Base-by-base conservation (phyloP, 192 early-diverging fungal genomes). In the Podochytrium sp. region DNA sequence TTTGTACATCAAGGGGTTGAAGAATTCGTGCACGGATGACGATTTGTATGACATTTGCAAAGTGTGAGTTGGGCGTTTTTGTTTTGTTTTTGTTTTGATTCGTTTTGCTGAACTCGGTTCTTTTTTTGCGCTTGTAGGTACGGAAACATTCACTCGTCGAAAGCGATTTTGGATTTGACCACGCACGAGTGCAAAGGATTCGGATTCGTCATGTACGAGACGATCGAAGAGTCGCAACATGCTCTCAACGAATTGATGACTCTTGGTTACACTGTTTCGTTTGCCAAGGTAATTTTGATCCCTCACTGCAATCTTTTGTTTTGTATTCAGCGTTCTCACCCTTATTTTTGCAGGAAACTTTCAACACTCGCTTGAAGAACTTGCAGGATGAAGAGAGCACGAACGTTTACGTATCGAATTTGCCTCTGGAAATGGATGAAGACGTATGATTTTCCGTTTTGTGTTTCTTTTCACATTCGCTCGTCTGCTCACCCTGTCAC, bases 131-230 rank as follows among this genome's bases (percentile, higher is more conserved):
- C 38, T 66, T 37, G 12, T 59, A 90, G 87, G 25, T 93, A 82
- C 71, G 94, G 94, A 38, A 71, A 63, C 20, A 90, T 96, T 39
- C 81, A 89, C 60, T 94, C 93, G 51, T 89, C 87, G 34, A 96
- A 96, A 66, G 90, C 92, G 23, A 95, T 96, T 39, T 82, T 96
- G 58, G 89, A 95, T 78, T 88, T 90, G 53, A 80, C 81, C n/a
- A 90, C 92, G 1, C 87, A 88, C 20, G 87, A 90, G 69, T 95
- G 94, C 75, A 94, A 94, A 78, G 93, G 93, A 2, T 96, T 92
- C 79, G 94, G 94, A 10, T 96, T 96, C 74, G 91, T 93, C 32
- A 91, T 93, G 87, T 96, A 91, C 80, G 86, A 90, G 47, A 89
- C 85, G 1, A 89, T 83, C 27, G 85, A 84, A 12, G 86, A 92